Conservation (phyloP, 1,139 yeast genomes). For the Yamadazyma taylorii region DNA sequence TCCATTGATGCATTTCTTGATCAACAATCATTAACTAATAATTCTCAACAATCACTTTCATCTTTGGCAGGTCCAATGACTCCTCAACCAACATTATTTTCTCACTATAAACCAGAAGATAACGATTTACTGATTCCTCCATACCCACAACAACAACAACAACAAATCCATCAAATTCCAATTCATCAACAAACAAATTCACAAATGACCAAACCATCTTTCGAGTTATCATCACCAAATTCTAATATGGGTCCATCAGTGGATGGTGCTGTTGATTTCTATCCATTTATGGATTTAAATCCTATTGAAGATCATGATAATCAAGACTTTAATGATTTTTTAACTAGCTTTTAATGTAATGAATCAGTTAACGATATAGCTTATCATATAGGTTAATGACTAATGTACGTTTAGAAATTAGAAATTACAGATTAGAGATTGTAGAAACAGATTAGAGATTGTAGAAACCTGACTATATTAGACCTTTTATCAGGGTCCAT, state of each 20-base stretch:
- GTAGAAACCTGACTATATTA: too few relatives aligned
- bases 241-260: neutral
- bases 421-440: too few relatives aligned
- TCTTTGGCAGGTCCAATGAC: slow-evolving; percentile 3
- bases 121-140: neutral
- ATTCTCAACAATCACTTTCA: slow-evolving; percentile 3
- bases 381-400: neutral
- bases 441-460: too few relatives aligned
- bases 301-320: slow-evolving; percentile 8
- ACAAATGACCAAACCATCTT: neutral
- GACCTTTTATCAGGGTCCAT: too few relatives aligned
- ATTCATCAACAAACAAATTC: slow-evolving; percentile 1
- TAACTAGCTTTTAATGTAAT: slow-evolving; percentile 11
- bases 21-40: neutral
- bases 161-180: neutral
- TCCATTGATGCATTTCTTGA: slow-evolving; percentile 1
- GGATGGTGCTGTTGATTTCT: neutral
- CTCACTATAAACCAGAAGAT: slow-evolving; percentile 3
- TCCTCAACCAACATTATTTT: slow-evolving; percentile 1
- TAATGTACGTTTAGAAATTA: neutral
- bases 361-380: too few relatives aligned
- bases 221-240: neutral
- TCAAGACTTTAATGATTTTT: slow-evolving; percentile 11
- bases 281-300: slow-evolving; percentile 5
- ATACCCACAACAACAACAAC: too few relatives aligned